A percentile compares a stretch with the other conserved stretches of the same genome.
phyloP scores from a whole-genome alignment of 108 stramenopile species.

The Licmophora abbreviata region DNA sequence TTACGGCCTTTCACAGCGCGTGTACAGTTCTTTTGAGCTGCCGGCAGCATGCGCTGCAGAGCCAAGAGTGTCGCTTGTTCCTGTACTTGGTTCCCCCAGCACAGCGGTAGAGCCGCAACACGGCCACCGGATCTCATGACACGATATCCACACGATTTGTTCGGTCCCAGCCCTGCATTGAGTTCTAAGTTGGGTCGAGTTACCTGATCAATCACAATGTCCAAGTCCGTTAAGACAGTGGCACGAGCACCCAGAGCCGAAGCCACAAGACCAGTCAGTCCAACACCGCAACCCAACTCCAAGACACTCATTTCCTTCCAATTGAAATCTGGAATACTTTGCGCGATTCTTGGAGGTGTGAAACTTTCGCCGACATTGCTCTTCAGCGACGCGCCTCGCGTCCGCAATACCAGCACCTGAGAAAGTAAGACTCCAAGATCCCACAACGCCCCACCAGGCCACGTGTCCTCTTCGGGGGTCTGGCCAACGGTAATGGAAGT shows the following conservation, averaged over 20 bases:
- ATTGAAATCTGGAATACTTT: slow-evolving; percentile 9
- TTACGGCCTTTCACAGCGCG: too few relatives aligned
- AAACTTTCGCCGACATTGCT: slow-evolving; percentile 2
- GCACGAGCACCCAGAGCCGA: neutral
- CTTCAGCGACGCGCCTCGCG: slow-evolving; percentile 8
- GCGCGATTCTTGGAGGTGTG: slow-evolving; percentile 14
- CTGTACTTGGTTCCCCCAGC: slow-evolving; percentile 36
- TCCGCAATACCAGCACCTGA: slow-evolving; percentile 27
- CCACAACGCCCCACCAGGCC: slow-evolving; percentile 51
- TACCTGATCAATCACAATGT: slow-evolving; percentile 36
- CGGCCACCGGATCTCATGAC: slow-evolving; percentile 23
- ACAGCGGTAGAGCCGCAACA: slow-evolving; percentile 28
- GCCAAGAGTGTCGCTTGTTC: slow-evolving; percentile 15
- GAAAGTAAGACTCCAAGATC: slow-evolving; percentile 40
- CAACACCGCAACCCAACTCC: slow-evolving; percentile 1
- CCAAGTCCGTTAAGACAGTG: slow-evolving; percentile 36
- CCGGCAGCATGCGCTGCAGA: slow-evolving; percentile 4
- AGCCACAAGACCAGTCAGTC: slow-evolving; percentile 1
- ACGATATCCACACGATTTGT: slow-evolving; percentile 15
- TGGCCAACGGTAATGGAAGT: slow-evolving; percentile 26
- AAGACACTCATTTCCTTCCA: slow-evolving; percentile 3
- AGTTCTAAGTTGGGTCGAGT: slow-evolving; percentile 27
- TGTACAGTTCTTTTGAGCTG: neutral
- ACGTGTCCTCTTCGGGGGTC: slow-evolving; percentile 41
- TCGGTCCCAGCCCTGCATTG: slow-evolving; percentile 20